Base-by-base conservation (phyloP, 805 yeast species). In the Cyberlindnera veronae region DNA sequence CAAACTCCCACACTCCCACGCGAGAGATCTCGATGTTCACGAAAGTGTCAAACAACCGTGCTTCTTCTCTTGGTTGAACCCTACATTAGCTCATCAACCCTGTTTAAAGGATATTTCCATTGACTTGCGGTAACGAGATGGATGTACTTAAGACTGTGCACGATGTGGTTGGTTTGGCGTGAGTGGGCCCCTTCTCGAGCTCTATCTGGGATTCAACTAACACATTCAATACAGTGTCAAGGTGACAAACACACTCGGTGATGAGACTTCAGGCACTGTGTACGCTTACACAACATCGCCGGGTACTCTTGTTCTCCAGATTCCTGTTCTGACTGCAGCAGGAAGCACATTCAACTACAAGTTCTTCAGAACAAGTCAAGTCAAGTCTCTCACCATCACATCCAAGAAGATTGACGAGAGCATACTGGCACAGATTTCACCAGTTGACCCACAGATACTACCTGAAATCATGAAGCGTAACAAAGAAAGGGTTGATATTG, bases 201-300 rank as follows among this genome's bases (percentile, higher is more conserved):
- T 15, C 19, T 16, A 17, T 10, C 15, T 6, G n/a, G 9, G 26
- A n/a, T 7, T 6, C 15, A 4, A 29, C 34, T 33, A 38, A 34
- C 35, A n/a, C 10, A n/a, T 14, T 15, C 14, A 19, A 11, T 26
- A 15, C 27, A 72, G 79, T 51, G 84, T 85, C 42, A 76, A 69
- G 54, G 67, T 84, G 38, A 72, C 76, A 11, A 84, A 85, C 36
- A 63, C 73, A 6, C 63, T 78, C 33, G 87, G 82, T 53, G 69
- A 71, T 20, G 66, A 67, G 8, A 67, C 78, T 38, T 67, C 68
- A n/a, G 95, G 93, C 2, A 64, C 71, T 23, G 71, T 85, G 28
- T 81, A 78, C 57, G 72, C 88, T 9, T 81, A 74, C 57, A 74
- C 77, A 42, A 66, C 79, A 7, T 40, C 42, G 6, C 69, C 68